Evolutionary conservation across 2,329 filamentous ascomycete species (phyloP), one percentile per base, ranked within the genome.

Genomic region (Podosphaera fusca): DNA sequence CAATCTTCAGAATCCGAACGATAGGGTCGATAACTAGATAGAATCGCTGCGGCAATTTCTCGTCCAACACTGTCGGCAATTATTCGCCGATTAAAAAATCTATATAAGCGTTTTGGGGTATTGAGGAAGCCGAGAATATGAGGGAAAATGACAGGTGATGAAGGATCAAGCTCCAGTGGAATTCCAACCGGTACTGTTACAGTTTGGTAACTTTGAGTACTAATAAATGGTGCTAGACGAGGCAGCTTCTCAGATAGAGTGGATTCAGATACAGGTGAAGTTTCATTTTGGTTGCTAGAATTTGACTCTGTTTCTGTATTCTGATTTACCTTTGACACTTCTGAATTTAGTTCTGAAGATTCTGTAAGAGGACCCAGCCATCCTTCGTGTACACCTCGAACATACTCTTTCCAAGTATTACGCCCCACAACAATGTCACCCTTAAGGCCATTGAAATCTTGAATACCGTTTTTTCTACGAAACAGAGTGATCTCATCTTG

Each of bases 381-480:
- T 57, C 92, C 92, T 70, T 98, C 92, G 68, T 98, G 92, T 62
- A 96, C 67, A 51, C 92, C 92, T 58, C 89, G 78, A 31, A 96
- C 74, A 68, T 96, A 98, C 70, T 98, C 92, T 71, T 95, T 98
- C 92, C 92, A 98, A 8, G 90, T 83, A 67, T 95, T 85, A 58
- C 90, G 75, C 10, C 92, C 92, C 64, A 98, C 80, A 21, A 96
- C 81, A 55, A 98, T 75, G 67, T 96, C 90, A 50, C 92, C 92
- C 60, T 78, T 77, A 30, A 84, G 74, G 8, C 86, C 89, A 3
- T 82, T 74, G 65, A 84, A 90, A 38, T 86, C 80, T 33, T 73
- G 74, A 8, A 90, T 78, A 5, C 82, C 82, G 59, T 81, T 80
- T 61, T 74, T 77, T 65, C 75, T 73, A 63, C 89, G 77, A 56